Base-by-base conservation (phyloP, 306 rosid species). In the Dicorynia guianensis region DNA sequence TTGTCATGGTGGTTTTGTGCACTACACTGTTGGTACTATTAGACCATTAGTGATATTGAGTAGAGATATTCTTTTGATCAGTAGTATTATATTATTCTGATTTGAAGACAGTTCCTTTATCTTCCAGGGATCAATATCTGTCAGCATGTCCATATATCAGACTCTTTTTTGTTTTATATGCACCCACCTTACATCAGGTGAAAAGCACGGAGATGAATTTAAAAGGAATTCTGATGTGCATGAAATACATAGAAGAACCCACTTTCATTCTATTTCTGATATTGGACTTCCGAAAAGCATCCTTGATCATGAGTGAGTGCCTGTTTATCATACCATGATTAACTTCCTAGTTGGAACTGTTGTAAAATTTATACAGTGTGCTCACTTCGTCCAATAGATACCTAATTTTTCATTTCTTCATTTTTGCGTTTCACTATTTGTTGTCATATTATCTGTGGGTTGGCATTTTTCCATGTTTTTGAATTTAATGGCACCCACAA, bases 61-160 rank as follows among this genome's bases (percentile, higher is more conserved):
- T 63, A 19, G 18, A 40, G 14, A 25, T 66, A 58, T 50, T 46
- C 36, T 60, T 79, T 63, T 36, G 30, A 48, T 66, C 63, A 15
- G 47, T 68, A 57, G 56, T 67, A 58, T 59, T 66, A 36, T 34
- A 68, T 74, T 58, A 67, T 43, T 72, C 47, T 59, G 46, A 76
- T 73, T 61, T 40, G 69, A 43, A 40, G 72, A 50, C 78, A 14
- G 15, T 47, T 61, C 39, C 80, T 79, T 55, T 25, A 18, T 80
- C 72, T 83, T 75, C 33, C 93, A 96, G 99, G 99, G 99, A 67
- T 81, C 99, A 59, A 14, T 96, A 80, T 96, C 99, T 52, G 93
- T 93, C 82, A 90, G 99, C 92, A 93, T 96, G 99, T 93, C 99
- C 77, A 79, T 96, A 80, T 85, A 90, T 82, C 99, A 96, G 90